Evolutionary conservation across 495 filamentous ascomycete species (phyloP), one percentile per base, ranked within the genome.

Genomic region (Talaromyces liani): DNA sequence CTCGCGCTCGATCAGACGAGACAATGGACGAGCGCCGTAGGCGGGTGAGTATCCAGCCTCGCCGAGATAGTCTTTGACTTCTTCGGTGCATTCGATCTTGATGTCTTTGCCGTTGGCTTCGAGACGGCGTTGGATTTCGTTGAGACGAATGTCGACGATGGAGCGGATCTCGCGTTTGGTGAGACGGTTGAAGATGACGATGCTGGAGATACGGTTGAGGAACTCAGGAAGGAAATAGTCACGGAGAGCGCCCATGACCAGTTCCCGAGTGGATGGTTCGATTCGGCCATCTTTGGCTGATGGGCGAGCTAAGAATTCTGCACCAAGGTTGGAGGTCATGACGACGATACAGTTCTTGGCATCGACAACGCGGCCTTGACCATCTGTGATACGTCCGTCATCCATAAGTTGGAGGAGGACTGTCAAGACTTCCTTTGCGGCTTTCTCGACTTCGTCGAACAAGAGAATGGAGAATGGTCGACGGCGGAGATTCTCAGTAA

Each of bases 331-430:
- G 70, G 91, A 96, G 29, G 94, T 98, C 91, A 98, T 95, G 77
- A 98, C 93, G 51, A 98, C 93, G 67, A 98, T 97, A 73, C 93
- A 98, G 82, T 98, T 98, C 72, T 85, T 89, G 39, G 93, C 95
- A 70, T 98, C 95, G 64, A 98, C 87, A 59, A 97, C 80, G 65
- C 94, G 84, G 67, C 94, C 94, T 80, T 97, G 95, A 57, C 95
- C 95, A 66, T 98, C 94, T 18, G 94, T 98, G 76, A 98, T 97
- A 68, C 94, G 94, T 24, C 94, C 94, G 69, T 98, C 94, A 70
- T 98, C 94, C 89, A 98, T 97, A 69, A 98, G 91, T 73, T 98
- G 94, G 8, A 98, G 84, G 22, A 98, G 84, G 6, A 98, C 95
- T 8, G 94, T 98, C 29, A 98, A 80, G 12, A 98, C 90, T 77